Base-by-base conservation (phyloP, 23 red algal genomes). In the Gracilariopsis chorda region DNA sequence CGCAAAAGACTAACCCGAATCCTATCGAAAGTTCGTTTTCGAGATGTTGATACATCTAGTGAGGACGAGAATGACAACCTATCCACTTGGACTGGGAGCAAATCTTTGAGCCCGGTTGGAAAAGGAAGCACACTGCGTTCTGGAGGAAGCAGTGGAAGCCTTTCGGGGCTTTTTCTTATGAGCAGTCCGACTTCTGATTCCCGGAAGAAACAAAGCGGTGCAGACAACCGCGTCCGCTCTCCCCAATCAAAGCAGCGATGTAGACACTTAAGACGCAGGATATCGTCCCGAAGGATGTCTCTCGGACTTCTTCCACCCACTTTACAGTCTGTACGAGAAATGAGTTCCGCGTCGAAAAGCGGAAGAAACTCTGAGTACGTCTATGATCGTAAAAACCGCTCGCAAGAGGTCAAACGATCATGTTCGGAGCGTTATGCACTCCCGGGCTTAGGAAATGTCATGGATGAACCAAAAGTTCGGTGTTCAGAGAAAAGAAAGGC, bases 261-360 rank as follows among this genome's bases (percentile, higher is more conserved):
- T 34, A 73, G 9, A 5, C 47, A 73, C 28, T 73, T 42, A 3
- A 36, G 39, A 0, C 39, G 4, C 14, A 73, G 32, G 28, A 73
- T 36, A 73, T 39, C 1, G 4, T 73, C 67, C 19, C 9, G 57
- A 20, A 46, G 67, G 33, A 12, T 44, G 28, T 73, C 67, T 46
- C 67, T 45, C 40, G 67, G 67, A 46, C 67, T 73, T 42, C 28
- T 73, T 7, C 67, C 67, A 7, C 67, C 67, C 47, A 73, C 67
- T 1, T 42, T 73, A 45, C 67, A 73, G 28, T 73, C 67, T 0
- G 67, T n/a, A 9, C 67, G 67, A 35, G 40, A 73, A 27, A 73
- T 73, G 67, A 73, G 67, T 47, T 73, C 32, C 20, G 23, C 36
- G 17, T 27, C 37, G 24, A 73, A 24, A 16, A 46, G 47, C 40